Conservation (phyloP, 352 stramenopile species). For the Phytophthora macrochlamydospora region DNA sequence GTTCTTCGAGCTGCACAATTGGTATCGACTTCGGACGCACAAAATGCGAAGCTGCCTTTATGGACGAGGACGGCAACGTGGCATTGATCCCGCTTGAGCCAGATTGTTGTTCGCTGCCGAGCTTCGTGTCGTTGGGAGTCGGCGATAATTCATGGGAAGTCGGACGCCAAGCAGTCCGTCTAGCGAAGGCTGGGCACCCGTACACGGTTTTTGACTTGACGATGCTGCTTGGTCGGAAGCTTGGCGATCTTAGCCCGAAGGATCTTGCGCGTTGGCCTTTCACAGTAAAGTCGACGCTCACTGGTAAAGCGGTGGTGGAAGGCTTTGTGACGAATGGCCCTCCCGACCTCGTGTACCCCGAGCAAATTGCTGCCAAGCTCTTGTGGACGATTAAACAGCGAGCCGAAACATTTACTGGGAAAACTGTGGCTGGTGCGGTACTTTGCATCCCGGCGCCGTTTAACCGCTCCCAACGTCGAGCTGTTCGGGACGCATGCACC, state of each 20-base stretch:
- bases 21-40: constrained; percentile 37
- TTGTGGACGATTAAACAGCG: constrained; percentile 43
- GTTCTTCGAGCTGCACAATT: constrained; percentile 11
- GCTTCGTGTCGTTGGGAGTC: constrained; percentile 23
- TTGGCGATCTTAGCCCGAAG: constrained; percentile 8
- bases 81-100: constrained; percentile 27
- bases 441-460: constrained; percentile 42
- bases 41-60: constrained; percentile 31
- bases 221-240: constrained; percentile 31
- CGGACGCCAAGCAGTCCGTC: constrained; percentile 18
- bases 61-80: constrained; percentile 12
- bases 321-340: constrained; percentile 2
- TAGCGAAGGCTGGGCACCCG: constrained; percentile 27
- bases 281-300: constrained; percentile 21
- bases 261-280: constrained; percentile 45
- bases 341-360: constrained; percentile 32
- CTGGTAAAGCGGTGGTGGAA: constrained; percentile 43
- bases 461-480: constrained; percentile 52
- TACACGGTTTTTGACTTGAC: constrained; percentile 42
- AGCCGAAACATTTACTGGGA: constrained; percentile 27
- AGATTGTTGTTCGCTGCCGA: constrained; percentile 26
- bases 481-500: constrained; percentile 39
- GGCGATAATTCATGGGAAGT: constrained; percentile 21
- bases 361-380: constrained; percentile 53
- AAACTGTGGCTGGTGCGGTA: constrained; percentile 19